Evolutionary conservation across 331 rosid species (phyloP), one percentile per base, ranked within the genome.

Genomic region (Malus hybrid): DNA sequence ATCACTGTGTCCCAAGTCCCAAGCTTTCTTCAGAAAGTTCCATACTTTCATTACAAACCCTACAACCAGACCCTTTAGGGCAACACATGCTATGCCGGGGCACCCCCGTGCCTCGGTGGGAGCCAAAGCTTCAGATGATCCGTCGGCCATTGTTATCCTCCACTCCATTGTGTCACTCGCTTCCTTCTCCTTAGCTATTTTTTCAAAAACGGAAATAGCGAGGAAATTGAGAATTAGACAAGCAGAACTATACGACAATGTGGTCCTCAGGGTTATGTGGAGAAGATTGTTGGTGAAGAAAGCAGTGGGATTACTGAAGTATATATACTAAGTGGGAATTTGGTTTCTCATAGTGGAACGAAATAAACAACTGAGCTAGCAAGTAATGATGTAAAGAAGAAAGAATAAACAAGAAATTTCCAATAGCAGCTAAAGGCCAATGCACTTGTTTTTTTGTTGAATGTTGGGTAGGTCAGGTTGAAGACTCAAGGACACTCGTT

Each of bases 1-100:
- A 15, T 92, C 97, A 74, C 76, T 85, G 62, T 81, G 71, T 2
- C 93, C 97, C 19, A 92, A 0, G 1, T 86, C 85, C 93, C 93
- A 92, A 20, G 93, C 91, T 74, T 88, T 86, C 71, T 73, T 75
- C 46, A 85, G 33, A 75, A 92, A 88, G 48, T 42, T 81, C 56
- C 80, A 57, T 19, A 84, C 20, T 81, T 85, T 90, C 46, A 73
- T 61, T 54, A 55, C 75, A 32, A 88, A 0, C 60, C 89, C 78
- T 32, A 32, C 54, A 56, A 66, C 76, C 28, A 77, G 22, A 68
- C 65, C 77, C 83, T 82, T 80, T 44, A 87, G n/a, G 44, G 80
- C 57, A 31, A 70, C 74, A 34, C 76, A 60, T 28, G 75, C n/a
- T 70, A 73, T 75, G 70, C 70, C 52, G 29, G 69, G 69, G 18